phyloP scores from a whole-genome alignment of 805 yeast genomes.

The Teunomyces kruisii region DNA sequence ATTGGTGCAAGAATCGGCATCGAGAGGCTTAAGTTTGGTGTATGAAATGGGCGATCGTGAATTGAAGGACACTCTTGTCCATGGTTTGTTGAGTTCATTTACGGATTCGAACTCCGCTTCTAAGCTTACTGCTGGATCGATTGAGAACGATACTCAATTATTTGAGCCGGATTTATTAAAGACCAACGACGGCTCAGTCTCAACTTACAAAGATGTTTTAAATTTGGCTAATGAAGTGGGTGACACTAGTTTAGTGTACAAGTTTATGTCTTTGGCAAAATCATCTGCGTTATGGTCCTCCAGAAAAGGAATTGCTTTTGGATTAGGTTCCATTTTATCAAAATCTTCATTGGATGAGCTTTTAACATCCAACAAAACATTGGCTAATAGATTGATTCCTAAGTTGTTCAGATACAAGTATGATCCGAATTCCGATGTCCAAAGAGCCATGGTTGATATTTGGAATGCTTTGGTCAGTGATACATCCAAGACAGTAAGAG shows the following conservation, averaged over 20 bases:
- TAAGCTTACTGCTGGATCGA: constrained; percentile 58
- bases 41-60: constrained; percentile 74
- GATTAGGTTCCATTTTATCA: constrained; percentile 81
- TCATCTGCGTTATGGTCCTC: constrained; percentile 90
- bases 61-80: constrained; percentile 70
- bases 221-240: constrained; percentile 92
- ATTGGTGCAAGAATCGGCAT: constrained; percentile 86
- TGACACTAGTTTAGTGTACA: constrained; percentile 89
- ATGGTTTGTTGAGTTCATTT: constrained; percentile 70
- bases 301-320: constrained; percentile 91
- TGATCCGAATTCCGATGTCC: constrained; percentile 78
- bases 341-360: constrained; percentile 70
- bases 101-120: constrained; percentile 60
- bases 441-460: constrained; percentile 82
- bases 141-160: constrained; percentile 76
- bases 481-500: constrained; percentile 51
- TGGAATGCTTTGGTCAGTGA: constrained; percentile 75
- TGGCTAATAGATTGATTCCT: constrained; percentile 69
- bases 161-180: constrained; percentile 80
- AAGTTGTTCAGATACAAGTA: constrained; percentile 79
- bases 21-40: constrained; percentile 79
- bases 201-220: constrained; percentile 88
- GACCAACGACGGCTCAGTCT: constrained; percentile 82
- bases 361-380: constrained; percentile 49
- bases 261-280: constrained; percentile 89